A percentile compares a stretch with the other conserved stretches of the same genome.
Evolutionary conservation across 345 rosid species (phyloP).

Genomic region (Linum tenue): DNA sequence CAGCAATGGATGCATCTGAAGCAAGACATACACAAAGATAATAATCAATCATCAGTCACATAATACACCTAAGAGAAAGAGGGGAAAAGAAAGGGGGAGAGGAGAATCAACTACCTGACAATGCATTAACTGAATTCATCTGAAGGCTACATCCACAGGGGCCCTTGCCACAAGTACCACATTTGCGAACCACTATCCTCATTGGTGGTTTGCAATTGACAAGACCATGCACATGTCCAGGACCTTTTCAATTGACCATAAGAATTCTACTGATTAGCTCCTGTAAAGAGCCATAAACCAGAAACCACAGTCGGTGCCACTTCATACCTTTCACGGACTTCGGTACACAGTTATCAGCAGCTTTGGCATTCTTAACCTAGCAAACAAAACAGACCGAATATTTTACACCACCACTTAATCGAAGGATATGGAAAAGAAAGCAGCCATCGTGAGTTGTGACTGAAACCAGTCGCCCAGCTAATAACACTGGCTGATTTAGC

Average conservation of each 20-base stretch:
- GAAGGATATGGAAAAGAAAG: background rate
- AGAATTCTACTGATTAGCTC: conserved; percentile 23
- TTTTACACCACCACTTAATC: background rate
- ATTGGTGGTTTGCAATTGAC: conserved; percentile 21
- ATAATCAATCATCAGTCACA: conserved; percentile 3
- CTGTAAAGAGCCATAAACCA: conserved; percentile 25
- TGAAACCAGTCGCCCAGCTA: background rate
- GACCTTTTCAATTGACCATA: conserved; percentile 28
- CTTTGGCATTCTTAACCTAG: conserved; percentile 35
- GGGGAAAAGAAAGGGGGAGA: background rate
- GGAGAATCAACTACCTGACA: conserved; percentile 29
- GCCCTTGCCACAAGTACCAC: conserved; percentile 31
- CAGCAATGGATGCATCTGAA: conserved; percentile 36
- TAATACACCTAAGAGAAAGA: background rate
- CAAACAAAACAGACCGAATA: background rate
- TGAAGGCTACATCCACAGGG: conserved; percentile 30
- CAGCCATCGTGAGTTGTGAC: background rate
- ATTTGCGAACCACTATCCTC: conserved; percentile 24
- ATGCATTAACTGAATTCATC: conserved; percentile 23
- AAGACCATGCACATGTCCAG: conserved; percentile 21
- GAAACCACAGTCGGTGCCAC: conserved; percentile 25
- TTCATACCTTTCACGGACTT: conserved; percentile 51
- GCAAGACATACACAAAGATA: conserved; percentile 2
- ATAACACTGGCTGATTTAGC: background rate
- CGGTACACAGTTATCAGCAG: conserved; percentile 17